Evolutionary conservation across 805 yeast species (phyloP).

Genomic region (Candida sithepensis): DNA sequence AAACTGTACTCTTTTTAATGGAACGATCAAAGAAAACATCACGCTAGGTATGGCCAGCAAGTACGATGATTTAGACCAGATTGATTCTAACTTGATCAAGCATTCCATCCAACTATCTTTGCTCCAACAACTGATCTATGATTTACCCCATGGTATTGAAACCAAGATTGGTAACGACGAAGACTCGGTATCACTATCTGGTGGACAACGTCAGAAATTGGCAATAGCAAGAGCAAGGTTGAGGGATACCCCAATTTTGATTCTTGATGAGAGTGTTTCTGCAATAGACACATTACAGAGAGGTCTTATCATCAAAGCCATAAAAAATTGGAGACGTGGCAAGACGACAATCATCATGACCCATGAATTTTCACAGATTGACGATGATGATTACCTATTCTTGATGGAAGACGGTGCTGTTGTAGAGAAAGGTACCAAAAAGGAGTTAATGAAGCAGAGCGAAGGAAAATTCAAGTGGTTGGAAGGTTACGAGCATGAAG

Average conservation of each 20-base stretch:
- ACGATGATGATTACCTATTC: conserved; percentile 52
- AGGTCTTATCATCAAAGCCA: conserved; percentile 40
- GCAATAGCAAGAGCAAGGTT: conserved; percentile 81
- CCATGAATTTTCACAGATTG: conserved; percentile 66
- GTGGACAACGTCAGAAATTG: conserved; percentile 87
- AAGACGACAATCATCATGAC: conserved; percentile 80
- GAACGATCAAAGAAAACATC: conserved; percentile 61
- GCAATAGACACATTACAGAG: conserved; percentile 65
- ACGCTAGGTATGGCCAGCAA: conserved; percentile 22
- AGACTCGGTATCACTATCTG: conserved; percentile 56
- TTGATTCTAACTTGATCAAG: conserved; percentile 27
- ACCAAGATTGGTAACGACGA: conserved; percentile 42
- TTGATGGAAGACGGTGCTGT: conserved; percentile 59
- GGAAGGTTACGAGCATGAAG: conserved; percentile 2
- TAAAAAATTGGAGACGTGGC: conserved; percentile 58
- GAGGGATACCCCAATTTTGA: conserved; percentile 67
- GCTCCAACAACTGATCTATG: conserved; percentile 44
- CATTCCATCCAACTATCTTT: conserved; percentile 52
- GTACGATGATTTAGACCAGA: conserved; percentile 8
- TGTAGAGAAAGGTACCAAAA: conserved; percentile 39
- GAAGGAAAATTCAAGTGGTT: conserved; percentile 6
- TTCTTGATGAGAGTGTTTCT: conserved; percentile 83
- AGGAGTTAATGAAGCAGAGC: conserved; percentile 24
- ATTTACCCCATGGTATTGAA: conserved; percentile 52
- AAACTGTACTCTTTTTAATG: conserved; percentile 60